Evolutionary conservation across 2,329 filamentous ascomycete genomes (phyloP).

Genomic region (Colletotrichum sp.): DNA sequence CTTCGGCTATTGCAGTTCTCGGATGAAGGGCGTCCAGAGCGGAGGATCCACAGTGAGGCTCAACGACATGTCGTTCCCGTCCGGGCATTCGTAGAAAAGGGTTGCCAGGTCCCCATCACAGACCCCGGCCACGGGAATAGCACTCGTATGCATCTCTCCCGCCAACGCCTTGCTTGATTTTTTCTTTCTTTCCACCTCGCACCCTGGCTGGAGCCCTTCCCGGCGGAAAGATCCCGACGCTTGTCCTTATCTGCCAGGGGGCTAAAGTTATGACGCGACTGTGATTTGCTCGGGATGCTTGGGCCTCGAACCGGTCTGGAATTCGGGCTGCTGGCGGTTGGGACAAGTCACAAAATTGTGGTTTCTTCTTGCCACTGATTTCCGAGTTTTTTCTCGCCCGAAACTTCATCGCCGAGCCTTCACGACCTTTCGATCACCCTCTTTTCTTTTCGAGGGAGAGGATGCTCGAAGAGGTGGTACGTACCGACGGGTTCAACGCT

Average conservation of each 20-base stretch:
- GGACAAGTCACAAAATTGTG: background rate
- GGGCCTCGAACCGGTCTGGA: background rate
- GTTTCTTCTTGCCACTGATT: background rate
- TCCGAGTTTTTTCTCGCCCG: background rate
- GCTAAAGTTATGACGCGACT: background rate
- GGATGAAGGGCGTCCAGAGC: conserved; percentile 14
- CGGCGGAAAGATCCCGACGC: conserved; percentile 10
- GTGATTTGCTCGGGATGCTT: background rate
- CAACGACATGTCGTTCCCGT: conserved; percentile 5
- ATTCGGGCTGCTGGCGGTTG: background rate
- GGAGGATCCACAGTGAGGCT: conserved; percentile 16
- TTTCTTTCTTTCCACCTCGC: background rate
- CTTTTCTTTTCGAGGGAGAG: background rate
- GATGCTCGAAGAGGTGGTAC: background rate
- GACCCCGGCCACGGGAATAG: background rate
- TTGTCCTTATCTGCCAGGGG: conserved; percentile 3
- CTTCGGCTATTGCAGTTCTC: conserved; percentile 19
- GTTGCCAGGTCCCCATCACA: background rate
- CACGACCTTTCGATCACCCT: background rate
- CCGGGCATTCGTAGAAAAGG: background rate
- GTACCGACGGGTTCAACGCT: background rate
- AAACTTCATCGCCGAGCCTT: background rate
- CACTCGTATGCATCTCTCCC: background rate
- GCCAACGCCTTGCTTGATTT: background rate
- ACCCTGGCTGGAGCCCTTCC: background rate